phyloP scores from a whole-genome alignment of 164 flowering plant genomes.

The Tetracentron sinense region DNA sequence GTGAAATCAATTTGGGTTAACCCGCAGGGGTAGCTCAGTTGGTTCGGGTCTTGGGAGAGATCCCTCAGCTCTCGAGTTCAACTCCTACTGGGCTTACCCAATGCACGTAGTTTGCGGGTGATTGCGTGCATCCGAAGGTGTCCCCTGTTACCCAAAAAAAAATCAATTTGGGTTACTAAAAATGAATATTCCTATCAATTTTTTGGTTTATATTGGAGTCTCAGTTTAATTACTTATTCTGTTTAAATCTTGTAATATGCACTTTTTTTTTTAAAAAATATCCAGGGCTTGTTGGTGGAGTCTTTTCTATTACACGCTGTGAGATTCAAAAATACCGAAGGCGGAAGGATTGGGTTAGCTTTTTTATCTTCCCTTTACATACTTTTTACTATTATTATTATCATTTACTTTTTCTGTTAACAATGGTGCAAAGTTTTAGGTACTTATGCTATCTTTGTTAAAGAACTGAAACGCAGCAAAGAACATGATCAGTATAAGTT shows the following conservation, averaged over 20 bases:
- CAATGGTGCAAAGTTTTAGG: not conserved
- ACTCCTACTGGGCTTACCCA: too few species aligned
- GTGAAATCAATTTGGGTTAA: not conserved
- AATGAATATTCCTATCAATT: not conserved
- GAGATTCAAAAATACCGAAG: slow-evolving; percentile 54
- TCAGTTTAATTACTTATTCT: not conserved
- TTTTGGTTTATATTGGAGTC: not conserved
- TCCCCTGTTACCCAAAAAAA: not conserved
- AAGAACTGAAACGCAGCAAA: not conserved
- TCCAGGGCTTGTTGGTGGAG: slow-evolving; percentile 68
- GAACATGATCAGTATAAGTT: not conserved
- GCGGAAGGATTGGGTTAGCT: slow-evolving; percentile 67
- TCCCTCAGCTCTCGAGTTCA: too few species aligned
- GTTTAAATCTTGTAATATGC: not conserved
- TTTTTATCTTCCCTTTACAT: not conserved
- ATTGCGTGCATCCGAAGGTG: too few species aligned
- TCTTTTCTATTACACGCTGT: slow-evolving; percentile 56
- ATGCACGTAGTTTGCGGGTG: too few species aligned
- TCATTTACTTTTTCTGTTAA: not conserved
- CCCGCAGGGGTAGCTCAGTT: too few species aligned
- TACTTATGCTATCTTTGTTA: not conserved
- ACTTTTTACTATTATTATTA: not conserved
- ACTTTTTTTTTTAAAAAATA: slow-evolving; percentile 1
- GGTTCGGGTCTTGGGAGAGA: too few species aligned
- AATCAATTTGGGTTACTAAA: not conserved